A percentile compares a stretch with the other conserved stretches of the same genome.
Conservation (phyloP, 495 filamentous ascomycete species). For the Wilcoxina mikolae region DNA sequence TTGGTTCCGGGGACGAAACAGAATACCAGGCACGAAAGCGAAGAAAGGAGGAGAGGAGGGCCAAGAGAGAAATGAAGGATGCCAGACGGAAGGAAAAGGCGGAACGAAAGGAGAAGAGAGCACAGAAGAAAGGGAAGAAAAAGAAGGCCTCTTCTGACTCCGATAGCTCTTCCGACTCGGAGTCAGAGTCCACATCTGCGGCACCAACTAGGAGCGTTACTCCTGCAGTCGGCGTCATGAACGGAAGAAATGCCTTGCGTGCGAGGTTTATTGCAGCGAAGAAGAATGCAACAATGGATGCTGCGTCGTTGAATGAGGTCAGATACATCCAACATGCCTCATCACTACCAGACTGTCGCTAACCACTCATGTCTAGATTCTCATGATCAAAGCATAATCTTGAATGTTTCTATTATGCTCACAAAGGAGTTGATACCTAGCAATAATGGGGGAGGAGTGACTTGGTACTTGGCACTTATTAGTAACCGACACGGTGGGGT, state of each 20-base stretch:
- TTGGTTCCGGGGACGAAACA: background rate
- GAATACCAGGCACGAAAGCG: conserved; percentile 11
- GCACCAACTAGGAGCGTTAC: conserved; percentile 8
- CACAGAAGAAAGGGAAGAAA: conserved; percentile 14
- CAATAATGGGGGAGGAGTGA: too few relatives aligned
- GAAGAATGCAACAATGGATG: conserved; percentile 25
- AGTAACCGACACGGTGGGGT: too few relatives aligned
- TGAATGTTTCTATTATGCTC: too few relatives aligned
- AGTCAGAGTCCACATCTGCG: conserved; percentile 11
- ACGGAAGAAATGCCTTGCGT: conserved; percentile 22
- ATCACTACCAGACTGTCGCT: conserved; percentile 4
- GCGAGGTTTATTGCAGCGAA: conserved; percentile 27
- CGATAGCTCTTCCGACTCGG: conserved; percentile 10
- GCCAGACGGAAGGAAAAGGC: conserved; percentile 9
- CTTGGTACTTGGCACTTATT: too few relatives aligned
- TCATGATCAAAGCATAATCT: conserved; percentile 26
- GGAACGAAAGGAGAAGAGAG: conserved; percentile 12
- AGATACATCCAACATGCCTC: conserved; percentile 6
- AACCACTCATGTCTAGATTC: conserved; percentile 15
- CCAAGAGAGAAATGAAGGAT: conserved; percentile 15
- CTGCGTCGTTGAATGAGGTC: conserved; percentile 29
- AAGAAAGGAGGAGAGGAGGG: conserved; percentile 21
- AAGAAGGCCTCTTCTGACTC: conserved; percentile 16
- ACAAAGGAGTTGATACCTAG: too few relatives aligned
- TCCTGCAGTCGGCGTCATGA: conserved; percentile 7